phyloP scores from a whole-genome alignment of 176 grass and related monocot genomes.

The Avena insularis region DNA sequence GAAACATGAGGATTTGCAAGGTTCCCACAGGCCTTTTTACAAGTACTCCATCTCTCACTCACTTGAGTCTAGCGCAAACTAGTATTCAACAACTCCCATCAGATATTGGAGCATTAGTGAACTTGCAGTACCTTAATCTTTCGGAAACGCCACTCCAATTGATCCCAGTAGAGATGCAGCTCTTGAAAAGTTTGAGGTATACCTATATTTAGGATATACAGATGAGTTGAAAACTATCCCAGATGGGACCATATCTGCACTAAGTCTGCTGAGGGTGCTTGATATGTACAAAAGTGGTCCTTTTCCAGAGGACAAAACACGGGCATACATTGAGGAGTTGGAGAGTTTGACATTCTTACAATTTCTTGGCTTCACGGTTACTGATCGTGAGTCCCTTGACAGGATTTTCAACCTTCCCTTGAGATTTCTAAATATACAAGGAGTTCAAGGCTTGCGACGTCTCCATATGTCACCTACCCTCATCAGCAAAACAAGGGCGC shows the following conservation, averaged over 20 bases:
- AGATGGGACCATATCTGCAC: constrained; percentile 12
- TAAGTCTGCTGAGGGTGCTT: not conserved
- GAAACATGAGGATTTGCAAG: not conserved
- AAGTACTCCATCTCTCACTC: not conserved
- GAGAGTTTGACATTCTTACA: not conserved
- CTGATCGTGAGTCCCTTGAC: not conserved
- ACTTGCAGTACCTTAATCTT: constrained; percentile 11
- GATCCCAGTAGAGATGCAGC: not conserved
- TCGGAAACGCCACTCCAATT: not conserved
- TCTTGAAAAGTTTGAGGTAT: not conserved
- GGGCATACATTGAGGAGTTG: not conserved
- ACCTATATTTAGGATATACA: not conserved
- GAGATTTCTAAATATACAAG: not conserved
- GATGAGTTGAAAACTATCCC: not conserved
- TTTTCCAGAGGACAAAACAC: not conserved
- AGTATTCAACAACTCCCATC: not conserved
- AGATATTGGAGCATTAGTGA: not conserved
- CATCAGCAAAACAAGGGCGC: not conserved
- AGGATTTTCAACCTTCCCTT: not conserved
- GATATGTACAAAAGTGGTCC: not conserved
- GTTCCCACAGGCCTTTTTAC: not conserved
- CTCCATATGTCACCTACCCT: not conserved
- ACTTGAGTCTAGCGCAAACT: not conserved
- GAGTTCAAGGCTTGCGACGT: not conserved
- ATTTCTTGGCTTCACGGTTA: not conserved